These are phyloP conservation scores for Moringa oleifera DNA, from an alignment of 345 rosid species.

Conservation along the genomic window DNA sequence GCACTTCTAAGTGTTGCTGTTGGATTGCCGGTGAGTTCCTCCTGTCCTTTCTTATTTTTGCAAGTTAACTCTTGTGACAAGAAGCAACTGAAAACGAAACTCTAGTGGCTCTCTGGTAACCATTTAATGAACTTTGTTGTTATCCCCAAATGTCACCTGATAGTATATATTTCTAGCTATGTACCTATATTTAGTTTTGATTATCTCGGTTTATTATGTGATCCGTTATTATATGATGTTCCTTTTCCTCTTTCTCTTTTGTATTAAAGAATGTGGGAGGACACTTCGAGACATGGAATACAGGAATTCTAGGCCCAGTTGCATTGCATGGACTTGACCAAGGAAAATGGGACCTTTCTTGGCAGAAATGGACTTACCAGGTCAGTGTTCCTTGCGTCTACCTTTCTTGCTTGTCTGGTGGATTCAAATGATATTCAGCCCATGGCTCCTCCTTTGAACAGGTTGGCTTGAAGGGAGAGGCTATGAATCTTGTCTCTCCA, in stretches of 20 bases:
- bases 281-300: conserved; percentile 90
- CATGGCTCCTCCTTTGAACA: conserved; percentile 24
- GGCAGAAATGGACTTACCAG: conserved; percentile 99
- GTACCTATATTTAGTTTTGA: background rate
- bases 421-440: conserved; percentile 5
- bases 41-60: conserved; percentile 3
- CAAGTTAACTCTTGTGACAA: background rate
- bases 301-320: conserved; percentile 95
- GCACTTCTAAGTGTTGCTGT: conserved; percentile 92
- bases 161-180: background rate
- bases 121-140: background rate
- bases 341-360: conserved; percentile 85
- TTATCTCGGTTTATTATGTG: background rate
- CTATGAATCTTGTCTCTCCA: conserved; percentile 74
- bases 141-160: no score
- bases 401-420: background rate
- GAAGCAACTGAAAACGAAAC: background rate
- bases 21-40: conserved; percentile 78
- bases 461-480: conserved; percentile 99
- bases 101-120: background rate
- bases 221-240: no score
- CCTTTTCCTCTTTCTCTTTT: no score
- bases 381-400: conserved; percentile 26
- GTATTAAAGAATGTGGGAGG: conserved; percentile 76
- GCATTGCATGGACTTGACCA: conserved; percentile 84